A percentile compares a stretch with the other conserved stretches of the same genome.
These are phyloP conservation scores for Gynandropsis gynandra DNA, from an alignment of 345 rosid species.

Conservation along the genomic window DNA sequence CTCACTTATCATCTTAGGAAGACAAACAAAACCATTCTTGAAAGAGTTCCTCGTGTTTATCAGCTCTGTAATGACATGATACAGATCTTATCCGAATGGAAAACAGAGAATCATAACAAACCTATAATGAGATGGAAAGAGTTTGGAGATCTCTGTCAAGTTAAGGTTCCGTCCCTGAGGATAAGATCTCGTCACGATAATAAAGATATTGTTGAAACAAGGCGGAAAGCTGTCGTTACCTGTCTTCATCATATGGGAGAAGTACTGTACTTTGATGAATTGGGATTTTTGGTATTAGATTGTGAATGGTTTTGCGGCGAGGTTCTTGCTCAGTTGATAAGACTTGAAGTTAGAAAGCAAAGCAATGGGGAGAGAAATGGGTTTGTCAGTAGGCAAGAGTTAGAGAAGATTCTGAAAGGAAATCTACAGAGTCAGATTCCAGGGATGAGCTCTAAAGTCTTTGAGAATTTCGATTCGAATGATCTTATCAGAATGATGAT, in stretches of 20 bases:
- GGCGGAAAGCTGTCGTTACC: slow-evolving; percentile 67
- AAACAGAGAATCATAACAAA: slow-evolving; percentile 59
- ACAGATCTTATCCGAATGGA: slow-evolving; percentile 79
- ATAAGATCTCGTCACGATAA: slow-evolving; percentile 66
- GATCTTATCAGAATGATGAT: slow-evolving; percentile 79
- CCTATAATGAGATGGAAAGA: slow-evolving; percentile 93
- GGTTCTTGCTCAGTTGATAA: slow-evolving; percentile 69
- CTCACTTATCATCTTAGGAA: slow-evolving; percentile 64
- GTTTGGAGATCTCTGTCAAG: slow-evolving; percentile 74
- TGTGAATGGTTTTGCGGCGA: slow-evolving; percentile 86
- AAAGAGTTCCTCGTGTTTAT: slow-evolving; percentile 83
- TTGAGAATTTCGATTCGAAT: slow-evolving; percentile 61
- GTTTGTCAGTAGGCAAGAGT: slow-evolving; percentile 56
- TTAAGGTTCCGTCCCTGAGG: slow-evolving; percentile 66
- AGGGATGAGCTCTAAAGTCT: slow-evolving; percentile 74
- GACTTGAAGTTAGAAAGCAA: slow-evolving; percentile 59
- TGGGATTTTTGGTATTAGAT: slow-evolving; percentile 67
- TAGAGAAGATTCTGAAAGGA: slow-evolving; percentile 68
- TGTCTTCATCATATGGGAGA: slow-evolving; percentile 93
- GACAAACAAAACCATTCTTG: slow-evolving; percentile 66
- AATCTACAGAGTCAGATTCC: slow-evolving; percentile 81
- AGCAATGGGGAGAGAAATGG: slow-evolving; percentile 48
- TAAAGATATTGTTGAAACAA: slow-evolving; percentile 54
- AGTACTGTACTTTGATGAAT: slow-evolving; percentile 70
- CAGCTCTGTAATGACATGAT: slow-evolving; percentile 78